Conservation (phyloP, 139 green algal genomes). For the Chlorella sorokiniana region DNA sequence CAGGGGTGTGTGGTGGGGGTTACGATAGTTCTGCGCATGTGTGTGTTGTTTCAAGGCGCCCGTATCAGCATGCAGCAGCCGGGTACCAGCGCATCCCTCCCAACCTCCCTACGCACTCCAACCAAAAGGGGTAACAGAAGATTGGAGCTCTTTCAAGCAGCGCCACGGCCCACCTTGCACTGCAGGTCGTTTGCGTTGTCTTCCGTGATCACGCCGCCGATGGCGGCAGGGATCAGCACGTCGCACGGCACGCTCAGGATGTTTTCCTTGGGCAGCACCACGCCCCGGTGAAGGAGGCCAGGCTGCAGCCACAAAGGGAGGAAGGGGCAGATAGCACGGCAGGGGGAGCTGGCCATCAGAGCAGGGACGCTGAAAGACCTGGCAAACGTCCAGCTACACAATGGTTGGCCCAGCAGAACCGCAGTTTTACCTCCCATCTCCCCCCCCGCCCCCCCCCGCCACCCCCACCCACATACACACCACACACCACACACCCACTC, state of each 20-base stretch:
- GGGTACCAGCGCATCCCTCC: not conserved
- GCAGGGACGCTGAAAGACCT: too few species aligned
- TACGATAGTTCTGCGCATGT: too few species aligned
- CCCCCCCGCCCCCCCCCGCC: too few species aligned
- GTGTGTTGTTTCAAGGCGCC: not conserved
- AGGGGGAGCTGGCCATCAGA: too few species aligned
- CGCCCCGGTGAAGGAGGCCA: slow-evolving; percentile 39
- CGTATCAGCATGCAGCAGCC: not conserved
- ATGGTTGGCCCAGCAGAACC: too few species aligned
- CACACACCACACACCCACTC: not conserved
- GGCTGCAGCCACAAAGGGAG: not conserved
- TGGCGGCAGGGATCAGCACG: slow-evolving; percentile 89
- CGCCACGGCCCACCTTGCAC: slow-evolving; percentile 12
- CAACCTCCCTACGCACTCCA: slow-evolving; percentile 38
- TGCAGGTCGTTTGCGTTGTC: slow-evolving; percentile 26
- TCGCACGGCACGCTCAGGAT: slow-evolving; percentile 83
- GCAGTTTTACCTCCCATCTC: too few species aligned
- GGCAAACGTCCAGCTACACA: too few species aligned
- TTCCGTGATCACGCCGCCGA: slow-evolving; percentile 73
- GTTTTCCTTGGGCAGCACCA: slow-evolving; percentile 47
- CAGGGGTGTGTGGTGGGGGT: too few species aligned
- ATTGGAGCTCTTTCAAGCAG: slow-evolving; percentile 41
- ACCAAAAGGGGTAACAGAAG: not conserved
- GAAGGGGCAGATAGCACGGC: not conserved
- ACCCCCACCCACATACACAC: not conserved